Conservation (phyloP, 192 early-diverging fungal genomes). For the Powellomyces hirtus region DNA sequence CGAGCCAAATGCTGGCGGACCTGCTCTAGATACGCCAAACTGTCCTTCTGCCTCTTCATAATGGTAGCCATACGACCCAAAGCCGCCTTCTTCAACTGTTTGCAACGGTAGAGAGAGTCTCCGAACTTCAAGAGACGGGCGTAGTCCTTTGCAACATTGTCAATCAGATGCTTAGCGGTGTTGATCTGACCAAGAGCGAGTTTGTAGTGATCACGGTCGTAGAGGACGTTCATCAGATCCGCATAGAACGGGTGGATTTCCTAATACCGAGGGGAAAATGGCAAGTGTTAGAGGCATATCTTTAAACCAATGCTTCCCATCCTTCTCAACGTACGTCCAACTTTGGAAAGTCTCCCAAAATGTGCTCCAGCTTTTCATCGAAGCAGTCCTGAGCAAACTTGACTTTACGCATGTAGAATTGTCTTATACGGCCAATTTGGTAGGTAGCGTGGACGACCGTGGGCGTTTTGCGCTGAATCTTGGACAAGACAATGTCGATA, state of each 20-base stretch:
- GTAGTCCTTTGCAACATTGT: slow-evolving; percentile 97
- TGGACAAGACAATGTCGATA: slow-evolving; percentile 95
- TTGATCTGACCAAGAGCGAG: slow-evolving; percentile 97
- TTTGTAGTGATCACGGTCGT: slow-evolving; percentile 99
- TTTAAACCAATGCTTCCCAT: neutral
- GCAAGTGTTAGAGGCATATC: too few relatives aligned
- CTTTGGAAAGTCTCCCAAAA: slow-evolving; percentile 95
- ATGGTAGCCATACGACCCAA: slow-evolving; percentile 98
- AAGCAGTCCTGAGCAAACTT: slow-evolving; percentile 96
- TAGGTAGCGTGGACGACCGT: slow-evolving; percentile 96
- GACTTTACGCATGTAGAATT: slow-evolving; percentile 99
- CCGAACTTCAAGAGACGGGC: slow-evolving; percentile 97
- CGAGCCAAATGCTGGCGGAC: slow-evolving; percentile 99
- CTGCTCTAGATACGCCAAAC: slow-evolving; percentile 94
- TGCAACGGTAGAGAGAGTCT: slow-evolving; percentile 98
- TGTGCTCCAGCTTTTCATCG: slow-evolving; percentile 92
- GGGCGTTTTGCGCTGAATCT: slow-evolving; percentile 97
- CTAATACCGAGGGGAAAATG: slow-evolving; percentile 50
- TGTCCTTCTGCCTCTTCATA: slow-evolving; percentile 99
- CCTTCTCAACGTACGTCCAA: slow-evolving; percentile 72
- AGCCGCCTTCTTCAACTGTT: slow-evolving; percentile 97
- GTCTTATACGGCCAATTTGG: slow-evolving; percentile 93
- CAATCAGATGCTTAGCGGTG: slow-evolving; percentile 95
- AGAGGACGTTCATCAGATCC: slow-evolving; percentile 99
- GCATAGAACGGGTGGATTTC: slow-evolving; percentile 99